Evolutionary conservation across 441 rosid genomes (phyloP).

Genomic region (California macrophylla): DNA sequence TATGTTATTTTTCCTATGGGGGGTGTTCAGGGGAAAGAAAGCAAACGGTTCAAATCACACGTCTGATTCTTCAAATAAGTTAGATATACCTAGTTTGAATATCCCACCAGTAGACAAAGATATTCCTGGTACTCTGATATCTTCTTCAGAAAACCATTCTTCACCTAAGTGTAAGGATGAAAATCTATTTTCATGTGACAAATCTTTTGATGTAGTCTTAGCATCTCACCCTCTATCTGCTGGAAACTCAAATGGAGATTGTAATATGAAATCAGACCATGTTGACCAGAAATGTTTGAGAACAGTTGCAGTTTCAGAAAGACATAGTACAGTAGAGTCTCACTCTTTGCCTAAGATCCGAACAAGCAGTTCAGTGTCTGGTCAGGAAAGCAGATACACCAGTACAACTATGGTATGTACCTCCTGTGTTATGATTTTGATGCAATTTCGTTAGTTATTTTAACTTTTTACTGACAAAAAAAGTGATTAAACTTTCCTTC

Average conservation of each 20-base stretch:
- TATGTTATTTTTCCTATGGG: conserved; percentile 81
- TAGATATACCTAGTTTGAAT: conserved; percentile 29
- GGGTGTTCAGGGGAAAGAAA: conserved; percentile 72
- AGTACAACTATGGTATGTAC: conserved; percentile 24
- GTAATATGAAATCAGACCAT: background rate
- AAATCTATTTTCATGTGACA: conserved; percentile 28
- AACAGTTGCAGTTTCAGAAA: conserved; percentile 21
- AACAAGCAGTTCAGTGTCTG: conserved; percentile 13
- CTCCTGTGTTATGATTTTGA: background rate
- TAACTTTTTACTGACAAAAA: no score
- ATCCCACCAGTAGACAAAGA: conserved; percentile 25
- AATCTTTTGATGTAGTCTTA: conserved; percentile 18
- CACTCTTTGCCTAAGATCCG: conserved; percentile 18
- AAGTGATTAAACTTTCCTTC: background rate
- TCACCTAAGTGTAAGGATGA: conserved; percentile 29
- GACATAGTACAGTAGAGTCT: conserved; percentile 23
- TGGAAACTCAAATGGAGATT: conserved; percentile 5
- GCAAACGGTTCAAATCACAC: conserved; percentile 22
- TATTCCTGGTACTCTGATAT: conserved; percentile 16
- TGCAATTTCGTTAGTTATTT: background rate
- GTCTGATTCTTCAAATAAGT: conserved; percentile 26
- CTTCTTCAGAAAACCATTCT: conserved; percentile 22
- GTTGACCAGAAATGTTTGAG: conserved; percentile 19
- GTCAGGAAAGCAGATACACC: conserved; percentile 28
- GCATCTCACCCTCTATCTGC: conserved; percentile 19